Base-by-base conservation (phyloP, 2,329 filamentous ascomycete genomes). In the Colletotrichum australisinense region DNA sequence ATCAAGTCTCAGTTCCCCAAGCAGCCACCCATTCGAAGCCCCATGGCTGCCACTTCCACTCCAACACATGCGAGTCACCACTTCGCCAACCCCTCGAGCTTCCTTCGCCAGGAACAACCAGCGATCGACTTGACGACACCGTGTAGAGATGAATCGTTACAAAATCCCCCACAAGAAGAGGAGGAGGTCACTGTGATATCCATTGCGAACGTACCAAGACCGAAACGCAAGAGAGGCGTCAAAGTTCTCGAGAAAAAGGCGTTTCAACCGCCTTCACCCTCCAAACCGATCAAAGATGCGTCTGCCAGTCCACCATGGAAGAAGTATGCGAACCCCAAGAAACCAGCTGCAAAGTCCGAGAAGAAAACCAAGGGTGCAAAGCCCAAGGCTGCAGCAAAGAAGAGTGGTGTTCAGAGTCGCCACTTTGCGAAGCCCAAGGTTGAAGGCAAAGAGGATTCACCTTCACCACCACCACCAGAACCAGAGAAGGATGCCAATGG, bases 1-100 rank as follows among this genome's bases (percentile, higher is more conserved):
- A 78, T 91, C 11, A 75, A 88, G 1, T 81, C 83, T 3, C 86
- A 84, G 66, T n/a, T 73, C 19, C 49, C 69, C 22, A 22, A 69
- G n/a, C 28, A 62, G 16, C 30, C 70, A 56, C 26, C 35, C 9
- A 2, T 69, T 24, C 68, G 58, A 69, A 60, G 63, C n/a, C 30
- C 49, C 24, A 38, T 60, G 49, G 28, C 56, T 38, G 35, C 60
- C 22, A 67, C 14, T 64, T 53, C 52, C 7, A 52, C 42, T 3
- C n/a, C 35, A 30, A 30, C 60, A n/a, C 42, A 70, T 35, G 52
- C 63, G 16, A 62, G 8, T 16, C 38, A 42, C 3, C 30, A 30
- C 42, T 64, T 63, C 28, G 38, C 35, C 9, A 52, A 32, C 26
- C 62, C 66, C 0, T 62, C 72, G 42, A 66, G 58, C 59, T 71